Conservation (phyloP, 768 basidiomycete genomes). For the Suillus cothurnatus region DNA sequence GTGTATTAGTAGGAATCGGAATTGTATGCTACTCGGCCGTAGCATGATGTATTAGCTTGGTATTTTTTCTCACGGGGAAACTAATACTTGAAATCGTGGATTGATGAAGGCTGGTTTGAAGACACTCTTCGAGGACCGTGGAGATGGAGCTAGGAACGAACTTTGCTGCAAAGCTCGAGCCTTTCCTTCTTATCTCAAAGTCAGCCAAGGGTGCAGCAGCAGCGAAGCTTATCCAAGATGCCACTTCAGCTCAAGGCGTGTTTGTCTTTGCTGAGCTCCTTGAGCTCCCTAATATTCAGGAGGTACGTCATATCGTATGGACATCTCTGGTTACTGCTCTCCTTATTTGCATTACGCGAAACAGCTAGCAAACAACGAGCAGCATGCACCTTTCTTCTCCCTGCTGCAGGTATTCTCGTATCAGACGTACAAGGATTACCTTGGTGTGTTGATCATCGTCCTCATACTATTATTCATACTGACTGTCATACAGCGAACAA, state of each 20-base stretch:
- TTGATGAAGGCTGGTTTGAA: not conserved
- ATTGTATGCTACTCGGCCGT: not conserved
- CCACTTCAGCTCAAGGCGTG: slow-evolving; percentile 85
- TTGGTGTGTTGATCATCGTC: slow-evolving; percentile 49
- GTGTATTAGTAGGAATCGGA: not conserved
- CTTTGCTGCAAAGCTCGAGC: slow-evolving; percentile 76
- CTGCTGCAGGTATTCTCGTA: slow-evolving; percentile 90
- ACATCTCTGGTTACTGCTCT: not conserved
- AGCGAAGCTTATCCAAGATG: slow-evolving; percentile 85
- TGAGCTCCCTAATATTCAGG: slow-evolving; percentile 79
- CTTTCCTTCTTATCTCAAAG: slow-evolving; percentile 89
- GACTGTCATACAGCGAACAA: slow-evolving; percentile 55
- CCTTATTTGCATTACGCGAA: slow-evolving; percentile 7
- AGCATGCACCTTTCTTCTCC: slow-evolving; percentile 59
- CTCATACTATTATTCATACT: not conserved
- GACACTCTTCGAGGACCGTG: not conserved
- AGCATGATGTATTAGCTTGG: not conserved
- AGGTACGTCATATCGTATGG: slow-evolving; percentile 49
- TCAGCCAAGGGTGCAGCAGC: slow-evolving; percentile 91
- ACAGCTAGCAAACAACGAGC: slow-evolving; percentile 70
- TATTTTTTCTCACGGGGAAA: slow-evolving; percentile 1
- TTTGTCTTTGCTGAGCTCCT: slow-evolving; percentile 92
- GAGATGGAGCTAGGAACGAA: slow-evolving; percentile 65
- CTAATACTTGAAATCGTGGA: not conserved
- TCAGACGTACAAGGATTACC: slow-evolving; percentile 83